phyloP scores from a whole-genome alignment of 2,329 filamentous ascomycete species.

The Diaporthe eres region DNA sequence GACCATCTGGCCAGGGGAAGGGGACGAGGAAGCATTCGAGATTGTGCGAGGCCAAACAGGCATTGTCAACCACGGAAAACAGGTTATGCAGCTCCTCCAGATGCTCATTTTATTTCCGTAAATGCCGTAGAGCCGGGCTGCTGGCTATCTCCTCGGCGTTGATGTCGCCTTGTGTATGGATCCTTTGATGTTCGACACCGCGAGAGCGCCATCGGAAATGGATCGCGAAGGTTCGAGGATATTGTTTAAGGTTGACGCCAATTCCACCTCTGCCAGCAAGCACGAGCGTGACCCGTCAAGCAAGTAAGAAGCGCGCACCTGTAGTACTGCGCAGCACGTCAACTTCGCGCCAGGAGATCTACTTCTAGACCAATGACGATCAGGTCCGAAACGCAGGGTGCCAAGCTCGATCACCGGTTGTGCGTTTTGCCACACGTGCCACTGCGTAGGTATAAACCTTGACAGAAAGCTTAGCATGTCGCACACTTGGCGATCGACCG shows the following conservation, averaged over 20 bases:
- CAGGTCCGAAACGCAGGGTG: background rate
- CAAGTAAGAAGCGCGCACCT: background rate
- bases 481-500: constrained; percentile 14
- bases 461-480: constrained; percentile 17
- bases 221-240: background rate
- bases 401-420: constrained; percentile 5
- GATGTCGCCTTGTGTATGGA: background rate
- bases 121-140: background rate
- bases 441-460: constrained; percentile 16
- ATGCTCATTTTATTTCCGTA: constrained; percentile 8
- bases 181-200: background rate
- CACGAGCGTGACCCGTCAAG: background rate
- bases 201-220: background rate
- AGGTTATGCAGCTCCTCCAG: background rate
- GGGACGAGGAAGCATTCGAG: constrained; percentile 14
- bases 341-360: background rate
- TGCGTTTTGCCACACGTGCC: background rate
- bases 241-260: background rate
- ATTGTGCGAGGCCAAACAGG: constrained; percentile 12
- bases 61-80: constrained; percentile 1
- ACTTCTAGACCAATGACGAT: constrained; percentile 10
- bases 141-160: background rate
- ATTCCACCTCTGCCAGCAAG: background rate
- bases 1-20: constrained; percentile 25
- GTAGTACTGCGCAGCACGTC: background rate